Percentiles rank a stretch among this genome's conserved stretches.
Evolutionary conservation across 257 asterid genomes (phyloP).

Genomic region (Knoxia roxburghii): DNA sequence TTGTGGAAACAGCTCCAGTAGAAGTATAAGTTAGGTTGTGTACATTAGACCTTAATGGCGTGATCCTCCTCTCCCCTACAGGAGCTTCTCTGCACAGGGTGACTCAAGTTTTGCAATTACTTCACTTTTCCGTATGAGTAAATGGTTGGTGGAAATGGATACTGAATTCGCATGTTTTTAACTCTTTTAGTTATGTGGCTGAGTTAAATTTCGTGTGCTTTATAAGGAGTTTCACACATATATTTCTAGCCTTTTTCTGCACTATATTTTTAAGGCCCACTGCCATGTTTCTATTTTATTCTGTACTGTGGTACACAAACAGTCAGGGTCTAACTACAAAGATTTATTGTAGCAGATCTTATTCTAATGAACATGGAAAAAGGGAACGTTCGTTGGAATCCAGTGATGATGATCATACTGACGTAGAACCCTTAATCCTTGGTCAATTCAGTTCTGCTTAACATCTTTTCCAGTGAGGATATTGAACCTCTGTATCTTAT

Average conservation of each 20-base stretch:
- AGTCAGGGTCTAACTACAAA: conserved; percentile 18
- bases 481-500: conserved; percentile 8
- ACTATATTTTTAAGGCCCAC: not conserved
- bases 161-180: not conserved
- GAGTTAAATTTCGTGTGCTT: not conserved
- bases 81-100: no score
- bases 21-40: no score
- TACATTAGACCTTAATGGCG: no score
- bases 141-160: not conserved
- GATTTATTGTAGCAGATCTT: conserved; percentile 38
- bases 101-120: no score
- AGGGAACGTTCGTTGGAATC: conserved; percentile 56
- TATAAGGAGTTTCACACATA: not conserved
- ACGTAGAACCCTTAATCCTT: conserved; percentile 39
- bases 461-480: not conserved
- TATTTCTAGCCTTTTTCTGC: not conserved
- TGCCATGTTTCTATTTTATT: no score
- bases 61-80: no score
- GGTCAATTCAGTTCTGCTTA: conserved; percentile 7
- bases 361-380: conserved; percentile 39
- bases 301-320: not conserved
- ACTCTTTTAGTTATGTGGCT: not conserved
- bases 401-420: conserved; percentile 37
- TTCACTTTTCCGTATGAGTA: not conserved
- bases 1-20: no score